These are phyloP conservation scores for Cryptosporidium baileyi DNA, from an alignment of 169 alveolate genomes.

Conservation along the genomic window DNA sequence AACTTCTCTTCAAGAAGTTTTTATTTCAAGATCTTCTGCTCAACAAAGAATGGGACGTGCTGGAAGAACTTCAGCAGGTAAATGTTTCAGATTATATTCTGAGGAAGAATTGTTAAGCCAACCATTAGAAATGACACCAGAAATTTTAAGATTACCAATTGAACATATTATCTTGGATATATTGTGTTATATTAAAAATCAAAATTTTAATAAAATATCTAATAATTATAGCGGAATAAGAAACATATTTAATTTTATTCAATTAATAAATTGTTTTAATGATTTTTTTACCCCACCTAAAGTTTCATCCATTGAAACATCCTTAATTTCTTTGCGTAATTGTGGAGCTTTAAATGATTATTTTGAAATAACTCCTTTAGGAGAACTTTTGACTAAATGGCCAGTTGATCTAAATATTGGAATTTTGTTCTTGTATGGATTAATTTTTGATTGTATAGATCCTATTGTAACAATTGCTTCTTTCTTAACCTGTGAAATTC, in stretches of 20 bases:
- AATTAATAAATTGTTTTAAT: neutral
- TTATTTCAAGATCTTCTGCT: constrained; percentile 84
- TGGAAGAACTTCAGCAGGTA: constrained; percentile 87
- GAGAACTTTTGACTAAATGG: constrained; percentile 51
- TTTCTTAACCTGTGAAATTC: constrained; percentile 61
- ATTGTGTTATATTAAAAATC: neutral
- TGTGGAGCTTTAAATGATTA: constrained; percentile 44
- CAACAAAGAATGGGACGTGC: constrained; percentile 89
- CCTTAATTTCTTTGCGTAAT: constrained; percentile 2
- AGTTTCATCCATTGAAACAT: constrained; percentile 45
- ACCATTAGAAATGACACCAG: constrained; percentile 65
- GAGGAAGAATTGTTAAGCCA: constrained; percentile 77
- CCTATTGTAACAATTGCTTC: constrained; percentile 61
- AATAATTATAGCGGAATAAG: neutral
- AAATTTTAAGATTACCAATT: constrained; percentile 37
- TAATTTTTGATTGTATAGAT: constrained; percentile 50
- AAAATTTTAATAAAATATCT: neutral
- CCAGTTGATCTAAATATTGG: constrained; percentile 72
- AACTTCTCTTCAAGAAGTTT: constrained; percentile 76
- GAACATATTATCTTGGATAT: constrained; percentile 58
- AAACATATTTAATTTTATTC: neutral
- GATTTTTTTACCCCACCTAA: constrained; percentile 60
- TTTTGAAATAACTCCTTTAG: constrained; percentile 64
- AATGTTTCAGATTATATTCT: constrained; percentile 85
- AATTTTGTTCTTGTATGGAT: constrained; percentile 53